Evolutionary conservation across 2,329 filamentous ascomycete genomes (phyloP), one percentile per base, ranked within the genome.

Genomic region (Dactylonectria estremocensis): DNA sequence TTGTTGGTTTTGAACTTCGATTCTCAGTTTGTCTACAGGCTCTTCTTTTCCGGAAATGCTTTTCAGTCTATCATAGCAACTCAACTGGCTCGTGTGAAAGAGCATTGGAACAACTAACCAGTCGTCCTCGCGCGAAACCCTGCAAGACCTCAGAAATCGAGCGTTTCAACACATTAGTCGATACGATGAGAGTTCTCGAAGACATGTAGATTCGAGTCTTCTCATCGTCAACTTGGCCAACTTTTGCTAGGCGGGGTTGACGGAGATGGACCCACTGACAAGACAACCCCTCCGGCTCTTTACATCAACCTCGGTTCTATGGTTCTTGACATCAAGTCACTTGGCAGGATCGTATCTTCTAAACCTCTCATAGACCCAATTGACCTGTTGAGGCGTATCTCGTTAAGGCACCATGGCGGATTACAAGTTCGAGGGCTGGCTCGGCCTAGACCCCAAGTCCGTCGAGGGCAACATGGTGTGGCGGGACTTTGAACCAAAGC

Each of bases 401-500:
- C 14, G 3, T 22, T 24, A 16, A 22, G 7, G n/a, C 16, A 40
- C 13, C 14, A 55, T 59, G 55, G 5, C 55, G 49, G 43, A 82
- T 67, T 82, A 83, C 76, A 86, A 84, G 74, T 88, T 88, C 66
- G 79, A 87, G 71, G 86, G 86, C 46, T 88, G 86, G 86, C 71
- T 87, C 31, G 86, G 84, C 73, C 77, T 82, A 37, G 78, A 80
- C 66, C 70, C 78, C 24, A 77, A 80, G 8, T 76, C 83, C 13
- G 79, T 74, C 64, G 74, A 87, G 3, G 86, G 86, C 63, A 87
- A 87, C 61, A 87, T 88, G 85, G 77, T 81, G 45, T 88, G 86
- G 85, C 80, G 80, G 40, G 79, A 86, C 67, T 91, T 87, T 66
- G 83, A 89, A 78, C 89, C 89, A 50, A 92, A 91, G 82, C 79